These are phyloP conservation scores for Tothia fuscella DNA, from an alignment of 2,329 filamentous ascomycete species.

Conservation along the genomic window DNA sequence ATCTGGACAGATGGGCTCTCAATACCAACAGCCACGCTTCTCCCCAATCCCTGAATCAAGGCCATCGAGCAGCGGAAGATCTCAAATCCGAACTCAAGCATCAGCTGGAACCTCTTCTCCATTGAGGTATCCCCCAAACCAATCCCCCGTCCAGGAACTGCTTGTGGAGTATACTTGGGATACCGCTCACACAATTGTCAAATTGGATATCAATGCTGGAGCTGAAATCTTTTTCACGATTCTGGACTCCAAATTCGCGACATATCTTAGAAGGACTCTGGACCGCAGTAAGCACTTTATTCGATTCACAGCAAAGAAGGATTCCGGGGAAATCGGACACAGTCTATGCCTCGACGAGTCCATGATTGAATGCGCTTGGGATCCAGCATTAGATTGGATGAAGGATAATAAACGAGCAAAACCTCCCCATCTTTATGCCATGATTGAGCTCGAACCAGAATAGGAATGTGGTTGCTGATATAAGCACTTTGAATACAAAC, in stretches of 20 bases:
- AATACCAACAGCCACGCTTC: background rate
- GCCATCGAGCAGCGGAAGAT: background rate
- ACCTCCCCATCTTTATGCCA: background rate
- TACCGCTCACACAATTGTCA: background rate
- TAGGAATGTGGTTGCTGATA: no score
- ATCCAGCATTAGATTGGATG: background rate
- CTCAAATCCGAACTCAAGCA: background rate
- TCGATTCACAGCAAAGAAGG: background rate
- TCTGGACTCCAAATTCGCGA: background rate
- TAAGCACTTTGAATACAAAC: no score
- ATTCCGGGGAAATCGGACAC: background rate
- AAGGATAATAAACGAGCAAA: background rate
- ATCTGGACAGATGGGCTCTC: background rate
- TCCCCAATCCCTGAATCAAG: background rate
- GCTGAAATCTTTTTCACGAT: background rate
- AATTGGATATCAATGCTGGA: background rate
- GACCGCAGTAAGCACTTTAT: background rate
- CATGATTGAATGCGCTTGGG: background rate
- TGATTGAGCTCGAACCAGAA: background rate
- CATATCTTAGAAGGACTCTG: background rate
- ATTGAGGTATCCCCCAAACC: background rate
- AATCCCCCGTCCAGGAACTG: background rate
- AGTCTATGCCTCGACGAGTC: background rate
- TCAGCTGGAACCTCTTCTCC: background rate
- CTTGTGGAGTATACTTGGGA: background rate